Conservation (phyloP, 2,329 filamentous ascomycete genomes). For the Malbranchea zuffiana region DNA sequence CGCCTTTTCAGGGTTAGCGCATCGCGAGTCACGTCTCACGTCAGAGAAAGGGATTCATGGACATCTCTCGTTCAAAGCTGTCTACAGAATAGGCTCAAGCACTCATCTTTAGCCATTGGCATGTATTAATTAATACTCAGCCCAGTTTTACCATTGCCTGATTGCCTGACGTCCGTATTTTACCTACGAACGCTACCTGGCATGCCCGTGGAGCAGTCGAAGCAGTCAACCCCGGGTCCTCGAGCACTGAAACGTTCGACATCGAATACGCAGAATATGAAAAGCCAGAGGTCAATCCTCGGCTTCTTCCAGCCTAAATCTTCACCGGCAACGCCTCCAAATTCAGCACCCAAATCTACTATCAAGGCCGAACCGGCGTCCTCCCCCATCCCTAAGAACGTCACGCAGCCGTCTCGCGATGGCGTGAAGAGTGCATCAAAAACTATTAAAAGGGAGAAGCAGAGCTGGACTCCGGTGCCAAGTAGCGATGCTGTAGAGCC, state of each 20-base stretch:
- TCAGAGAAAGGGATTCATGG: too few species aligned
- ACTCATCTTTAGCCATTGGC: too few species aligned
- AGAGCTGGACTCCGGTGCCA: constrained; percentile 46
- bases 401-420: constrained; percentile 12
- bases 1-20: too few species aligned
- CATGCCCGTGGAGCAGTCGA: constrained; percentile 2
- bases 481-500: constrained; percentile 67
- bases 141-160: too few species aligned
- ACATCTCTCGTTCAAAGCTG: too few species aligned
- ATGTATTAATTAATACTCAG: too few species aligned
- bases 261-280: constrained; percentile 37
- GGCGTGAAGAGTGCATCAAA: constrained; percentile 25
- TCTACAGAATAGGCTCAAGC: too few species aligned
- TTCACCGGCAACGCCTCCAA: constrained; percentile 34
- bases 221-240: constrained; percentile 6
- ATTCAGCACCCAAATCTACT: constrained; percentile 18
- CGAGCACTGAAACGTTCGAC: constrained; percentile 20
- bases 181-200: too few species aligned
- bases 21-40: too few species aligned
- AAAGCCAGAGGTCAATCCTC: constrained; percentile 61
- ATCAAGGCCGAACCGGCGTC: constrained; percentile 11
- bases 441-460: constrained; percentile 41
- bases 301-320: constrained; percentile 61
- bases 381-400: constrained; percentile 11
- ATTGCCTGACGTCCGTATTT: too few species aligned